A percentile compares a stretch with the other conserved stretches of the same genome.
Evolutionary conservation across 1,139 yeast genomes (phyloP).

Genomic region (Protomyces inouyei): DNA sequence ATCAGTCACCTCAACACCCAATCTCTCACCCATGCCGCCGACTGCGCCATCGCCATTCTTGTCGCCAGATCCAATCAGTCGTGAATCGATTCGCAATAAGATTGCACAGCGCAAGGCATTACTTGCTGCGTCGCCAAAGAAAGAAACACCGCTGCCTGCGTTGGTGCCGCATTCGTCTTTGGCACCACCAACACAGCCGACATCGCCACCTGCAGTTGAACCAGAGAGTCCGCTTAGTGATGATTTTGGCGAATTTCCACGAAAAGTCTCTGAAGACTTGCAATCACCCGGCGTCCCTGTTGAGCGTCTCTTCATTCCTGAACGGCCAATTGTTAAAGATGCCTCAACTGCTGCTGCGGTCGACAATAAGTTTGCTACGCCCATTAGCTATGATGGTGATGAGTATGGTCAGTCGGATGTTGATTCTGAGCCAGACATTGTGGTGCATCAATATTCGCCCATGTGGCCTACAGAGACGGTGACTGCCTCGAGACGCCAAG

Average conservation of each 20-base stretch:
- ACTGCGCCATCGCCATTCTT: not conserved
- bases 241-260: not conserved
- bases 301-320: not conserved
- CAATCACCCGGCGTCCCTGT: not conserved
- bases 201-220: not conserved
- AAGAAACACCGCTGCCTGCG: slow-evolving; percentile 3
- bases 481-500: not conserved
- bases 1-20: not conserved
- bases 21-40: not conserved
- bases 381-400: slow-evolving; percentile 23
- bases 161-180: not conserved
- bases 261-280: not conserved
- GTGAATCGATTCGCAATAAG: slow-evolving; percentile 6
- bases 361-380: not conserved
- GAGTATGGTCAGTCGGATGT: slow-evolving; percentile 17
- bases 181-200: slow-evolving; percentile 6
- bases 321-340: not conserved
- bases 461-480: not conserved
- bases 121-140: not conserved
- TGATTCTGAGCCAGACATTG: slow-evolving; percentile 2
- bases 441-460: slow-evolving; percentile 5
- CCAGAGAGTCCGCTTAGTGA: not conserved
- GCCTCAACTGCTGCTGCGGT: not conserved
- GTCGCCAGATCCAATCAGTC: slow-evolving; percentile 23
- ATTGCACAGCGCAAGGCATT: slow-evolving; percentile 15